Evolutionary conservation across 225 moss, liverwort and hornwort species (phyloP), one percentile per base, ranked within the genome.

Genomic region (Lunularia cruciata): DNA sequence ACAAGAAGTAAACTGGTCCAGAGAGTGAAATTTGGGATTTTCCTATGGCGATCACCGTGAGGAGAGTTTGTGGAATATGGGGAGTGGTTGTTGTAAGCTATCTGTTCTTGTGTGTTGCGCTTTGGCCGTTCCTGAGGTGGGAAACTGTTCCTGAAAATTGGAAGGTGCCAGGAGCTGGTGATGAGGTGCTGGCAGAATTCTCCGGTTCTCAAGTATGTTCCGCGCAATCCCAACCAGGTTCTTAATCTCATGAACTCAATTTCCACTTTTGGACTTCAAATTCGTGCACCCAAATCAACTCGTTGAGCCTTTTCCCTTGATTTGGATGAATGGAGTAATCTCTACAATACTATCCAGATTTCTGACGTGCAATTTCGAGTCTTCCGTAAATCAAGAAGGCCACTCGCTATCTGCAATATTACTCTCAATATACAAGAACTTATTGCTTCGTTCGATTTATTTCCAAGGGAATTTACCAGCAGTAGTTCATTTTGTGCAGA

Each of bases 111-210:
- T 78, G 82, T 26, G 35, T 83, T 20, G 75, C 45, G 26, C 68
- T 83, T 1, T 49, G 71, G 46, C 78, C 78, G 13, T n/a, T 75
- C 18, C 57, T 78, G 72, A 64, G 48, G 46, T 68, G 36, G 70
- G 68, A 69, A 16, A 36, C 60, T 33, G 58, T 31, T 12, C 18
- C 68, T 6, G 69, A 14, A 38, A 13, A 6, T 10, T 61, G 42
- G 59, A 34, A 12, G 5, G 22, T 26, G 35, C 1, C 67, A 54
- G 55, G 20, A 49, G 9, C 36, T 28, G 57, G 51, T 51, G 34
- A 54, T 13, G 60, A 75, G 1, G 58, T 83, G 57, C 35, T 78
- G 52, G 82, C 78, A 13, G 75, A 83, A 54, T 83, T 83, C 33
- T 46, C 46, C 16, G 19, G 45, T 10, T 39, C 70, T 30, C 60